phyloP scores from a whole-genome alignment of 495 filamentous ascomycete genomes.

The Lepidopterella palustris region DNA sequence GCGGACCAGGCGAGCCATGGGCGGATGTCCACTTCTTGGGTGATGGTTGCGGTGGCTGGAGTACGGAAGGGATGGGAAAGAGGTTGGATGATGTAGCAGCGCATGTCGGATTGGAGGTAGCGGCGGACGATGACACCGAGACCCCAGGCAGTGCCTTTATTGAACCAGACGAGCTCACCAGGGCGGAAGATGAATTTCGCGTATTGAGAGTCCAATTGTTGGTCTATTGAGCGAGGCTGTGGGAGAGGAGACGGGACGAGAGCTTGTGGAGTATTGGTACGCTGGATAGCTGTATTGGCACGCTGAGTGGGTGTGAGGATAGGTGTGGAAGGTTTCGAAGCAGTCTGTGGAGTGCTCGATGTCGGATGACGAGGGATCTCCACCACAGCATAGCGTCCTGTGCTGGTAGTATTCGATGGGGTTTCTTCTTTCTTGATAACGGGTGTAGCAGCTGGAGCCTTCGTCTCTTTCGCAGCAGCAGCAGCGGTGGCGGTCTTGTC shows the following conservation, averaged over 20 bases:
- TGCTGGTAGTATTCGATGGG: neutral
- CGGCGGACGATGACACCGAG: conserved; percentile 45
- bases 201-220: conserved; percentile 42
- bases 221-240: conserved; percentile 37
- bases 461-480: conserved; percentile 16
- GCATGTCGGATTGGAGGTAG: conserved; percentile 27
- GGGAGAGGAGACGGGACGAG: conserved; percentile 38
- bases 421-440: conserved; percentile 30
- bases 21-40: conserved; percentile 39
- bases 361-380: neutral
- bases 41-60: conserved; percentile 35
- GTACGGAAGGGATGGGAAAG: conserved; percentile 45
- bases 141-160: conserved; percentile 50
- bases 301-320: conserved; percentile 1
- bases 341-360: neutral
- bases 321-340: conserved; percentile 2
- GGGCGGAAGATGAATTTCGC: conserved; percentile 48
- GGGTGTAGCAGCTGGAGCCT: conserved; percentile 11
- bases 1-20: conserved; percentile 61
- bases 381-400: neutral
- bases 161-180: conserved; percentile 57
- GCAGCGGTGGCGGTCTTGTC: conserved; percentile 25
- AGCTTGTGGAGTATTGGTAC: conserved; percentile 9
- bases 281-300: neutral
- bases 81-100: conserved; percentile 45